phyloP scores from a whole-genome alignment of 2,329 filamentous ascomycete species.

The Claviceps arundinis region DNA sequence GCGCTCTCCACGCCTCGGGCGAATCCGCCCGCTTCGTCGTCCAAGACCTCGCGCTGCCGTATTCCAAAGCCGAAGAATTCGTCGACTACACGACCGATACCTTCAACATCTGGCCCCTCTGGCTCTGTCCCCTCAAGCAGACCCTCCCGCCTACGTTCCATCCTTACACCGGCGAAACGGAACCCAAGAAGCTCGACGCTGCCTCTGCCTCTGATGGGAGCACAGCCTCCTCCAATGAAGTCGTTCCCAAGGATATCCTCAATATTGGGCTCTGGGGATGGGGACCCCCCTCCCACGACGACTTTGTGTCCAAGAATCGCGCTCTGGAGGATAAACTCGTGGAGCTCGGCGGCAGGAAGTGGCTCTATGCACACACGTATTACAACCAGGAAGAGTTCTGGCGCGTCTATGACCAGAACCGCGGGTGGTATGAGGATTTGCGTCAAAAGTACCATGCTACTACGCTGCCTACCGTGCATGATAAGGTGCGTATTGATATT shows the following conservation, averaged over 20 bases:
- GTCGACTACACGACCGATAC: slow-evolving; percentile 38
- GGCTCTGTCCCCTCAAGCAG: slow-evolving; percentile 43
- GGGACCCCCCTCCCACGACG: slow-evolving; percentile 40
- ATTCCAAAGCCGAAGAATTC: slow-evolving; percentile 36
- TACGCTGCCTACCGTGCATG: slow-evolving; percentile 52
- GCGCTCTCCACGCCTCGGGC: slow-evolving; percentile 54
- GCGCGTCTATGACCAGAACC: slow-evolving; percentile 41
- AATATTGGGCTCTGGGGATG: slow-evolving; percentile 71
- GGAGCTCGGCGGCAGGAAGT: slow-evolving; percentile 66
- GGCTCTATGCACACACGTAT: slow-evolving; percentile 78
- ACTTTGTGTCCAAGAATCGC: slow-evolving; percentile 59
- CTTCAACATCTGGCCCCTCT: slow-evolving; percentile 45
- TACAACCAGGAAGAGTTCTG: slow-evolving; percentile 64
- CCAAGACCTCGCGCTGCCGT: slow-evolving; percentile 51
- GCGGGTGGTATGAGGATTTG: slow-evolving; percentile 47
- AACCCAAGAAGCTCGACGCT: slow-evolving; percentile 5
- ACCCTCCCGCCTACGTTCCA: slow-evolving; percentile 40
- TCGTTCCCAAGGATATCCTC: slow-evolving; percentile 29
- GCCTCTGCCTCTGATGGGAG: background rate
- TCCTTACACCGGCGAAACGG: slow-evolving; percentile 31
- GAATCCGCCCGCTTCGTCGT: slow-evolving; percentile 53
- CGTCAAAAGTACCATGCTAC: slow-evolving; percentile 49
- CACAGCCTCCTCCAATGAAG: background rate
- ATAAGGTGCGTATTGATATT: slow-evolving; percentile 51
- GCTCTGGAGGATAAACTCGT: slow-evolving; percentile 56